Conservation (phyloP, 73 alveolate species). For the Paramecium octaurelia region DNA sequence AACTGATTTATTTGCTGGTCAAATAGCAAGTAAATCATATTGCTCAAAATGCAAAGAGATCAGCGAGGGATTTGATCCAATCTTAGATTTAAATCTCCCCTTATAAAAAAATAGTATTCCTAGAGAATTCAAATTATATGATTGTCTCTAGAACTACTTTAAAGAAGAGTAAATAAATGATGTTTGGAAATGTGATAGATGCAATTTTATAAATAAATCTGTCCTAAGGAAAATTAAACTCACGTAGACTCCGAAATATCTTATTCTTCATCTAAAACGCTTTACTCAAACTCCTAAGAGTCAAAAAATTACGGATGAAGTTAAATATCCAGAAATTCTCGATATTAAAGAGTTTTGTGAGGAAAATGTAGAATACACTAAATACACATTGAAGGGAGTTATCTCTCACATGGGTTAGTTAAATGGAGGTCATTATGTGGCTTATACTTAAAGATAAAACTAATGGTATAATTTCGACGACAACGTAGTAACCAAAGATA, state of each 20-base stretch:
- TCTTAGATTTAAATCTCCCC: neutral
- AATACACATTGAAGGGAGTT: neutral
- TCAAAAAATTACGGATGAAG: neutral
- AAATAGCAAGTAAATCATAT: neutral
- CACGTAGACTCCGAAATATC: neutral
- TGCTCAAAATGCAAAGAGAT: neutral
- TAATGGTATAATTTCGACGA: neutral
- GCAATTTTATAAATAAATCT: neutral
- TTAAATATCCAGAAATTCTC: neutral
- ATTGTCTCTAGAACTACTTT: neutral
- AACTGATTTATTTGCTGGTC: neutral
- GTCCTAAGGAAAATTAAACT: neutral
- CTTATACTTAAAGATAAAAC: neutral
- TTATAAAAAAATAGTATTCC: neutral
- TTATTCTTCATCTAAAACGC: neutral
- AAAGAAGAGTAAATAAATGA: neutral
- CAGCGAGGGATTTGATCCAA: constrained; percentile 11
- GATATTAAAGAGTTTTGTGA: neutral
- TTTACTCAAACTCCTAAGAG: neutral
- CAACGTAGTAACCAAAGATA: neutral
- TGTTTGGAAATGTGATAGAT: neutral
- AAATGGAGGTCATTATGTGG: constrained; percentile 4
- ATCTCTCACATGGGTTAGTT: neutral
- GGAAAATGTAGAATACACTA: neutral
- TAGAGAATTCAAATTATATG: neutral